A percentile compares a stretch with the other conserved stretches of the same genome.
phyloP scores from a whole-genome alignment of 192 early-diverging fungal species.

The Rhizoclosmatium sp. region DNA sequence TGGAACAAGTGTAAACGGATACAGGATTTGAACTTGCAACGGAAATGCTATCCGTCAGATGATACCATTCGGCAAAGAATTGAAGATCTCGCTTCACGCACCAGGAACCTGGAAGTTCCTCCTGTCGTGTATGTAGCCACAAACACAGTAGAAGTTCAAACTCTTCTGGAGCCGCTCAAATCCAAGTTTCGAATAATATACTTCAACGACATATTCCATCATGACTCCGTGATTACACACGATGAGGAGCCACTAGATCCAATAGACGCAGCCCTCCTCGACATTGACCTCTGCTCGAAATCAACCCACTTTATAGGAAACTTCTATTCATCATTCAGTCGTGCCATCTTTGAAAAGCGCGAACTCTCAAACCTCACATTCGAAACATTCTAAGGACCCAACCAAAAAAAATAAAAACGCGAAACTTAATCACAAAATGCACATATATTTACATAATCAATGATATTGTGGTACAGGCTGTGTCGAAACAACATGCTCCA shows the following conservation, averaged over 20 bases:
- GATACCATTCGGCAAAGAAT: conserved; percentile 2
- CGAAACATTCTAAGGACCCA: conserved; percentile 11
- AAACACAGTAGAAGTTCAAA: conserved; percentile 18
- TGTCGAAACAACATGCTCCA: too few species aligned
- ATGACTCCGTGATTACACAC: background rate
- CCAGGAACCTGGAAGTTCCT: background rate
- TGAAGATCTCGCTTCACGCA: background rate
- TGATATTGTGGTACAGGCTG: too few species aligned
- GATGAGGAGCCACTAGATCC: conserved; percentile 13
- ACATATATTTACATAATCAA: too few species aligned
- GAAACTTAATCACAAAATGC: too few species aligned
- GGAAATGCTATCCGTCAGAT: conserved; percentile 31
- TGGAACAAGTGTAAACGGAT: conserved; percentile 46
- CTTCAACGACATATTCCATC: conserved; percentile 26
- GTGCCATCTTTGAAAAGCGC: conserved; percentile 38
- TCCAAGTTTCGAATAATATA: conserved; percentile 2
- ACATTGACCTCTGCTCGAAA: conserved; percentile 34
- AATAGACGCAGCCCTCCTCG: conserved; percentile 25
- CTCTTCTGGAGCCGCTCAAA: conserved; percentile 2
- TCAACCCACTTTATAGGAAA: conserved; percentile 34
- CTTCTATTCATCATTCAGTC: conserved; percentile 38
- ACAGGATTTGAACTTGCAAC: background rate
- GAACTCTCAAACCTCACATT: conserved; percentile 2
- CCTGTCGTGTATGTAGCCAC: conserved; percentile 36
- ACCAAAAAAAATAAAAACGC: too few species aligned